Conservation (phyloP, 73 alveolate genomes). For the Paramecium octaurelia region DNA sequence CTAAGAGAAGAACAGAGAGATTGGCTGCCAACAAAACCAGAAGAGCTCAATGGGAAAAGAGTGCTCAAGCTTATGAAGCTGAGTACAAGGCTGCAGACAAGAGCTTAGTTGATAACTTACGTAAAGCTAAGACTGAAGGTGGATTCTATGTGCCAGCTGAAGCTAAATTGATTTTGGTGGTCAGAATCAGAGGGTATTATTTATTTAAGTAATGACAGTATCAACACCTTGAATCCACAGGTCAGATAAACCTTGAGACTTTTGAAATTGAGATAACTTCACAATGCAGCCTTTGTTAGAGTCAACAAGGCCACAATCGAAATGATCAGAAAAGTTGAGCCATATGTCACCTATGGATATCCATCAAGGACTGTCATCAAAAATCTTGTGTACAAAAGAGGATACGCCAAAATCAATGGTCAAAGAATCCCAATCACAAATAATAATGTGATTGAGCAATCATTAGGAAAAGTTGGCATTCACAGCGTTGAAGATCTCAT, state of each 20-base stretch:
- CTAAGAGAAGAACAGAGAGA: constrained; percentile 45
- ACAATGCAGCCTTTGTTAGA: constrained; percentile 91
- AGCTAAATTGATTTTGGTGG: constrained; percentile 61
- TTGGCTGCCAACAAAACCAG: constrained; percentile 44
- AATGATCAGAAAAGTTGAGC: constrained; percentile 90
- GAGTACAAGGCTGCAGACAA: constrained; percentile 55
- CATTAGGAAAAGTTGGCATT: constrained; percentile 91
- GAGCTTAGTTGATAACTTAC: constrained; percentile 52
- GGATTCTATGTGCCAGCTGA: constrained; percentile 68
- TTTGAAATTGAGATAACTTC: constrained; percentile 88
- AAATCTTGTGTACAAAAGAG: constrained; percentile 93
- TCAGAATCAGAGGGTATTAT: constrained; percentile 72
- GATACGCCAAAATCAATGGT: constrained; percentile 74
- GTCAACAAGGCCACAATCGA: constrained; percentile 92
- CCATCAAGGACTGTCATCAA: constrained; percentile 83
- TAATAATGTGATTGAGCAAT: constrained; percentile 79
- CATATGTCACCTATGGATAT: constrained; percentile 90
- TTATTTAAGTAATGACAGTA: constrained; percentile 47
- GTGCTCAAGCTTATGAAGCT: constrained; percentile 57
- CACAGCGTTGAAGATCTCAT: constrained; percentile 85
- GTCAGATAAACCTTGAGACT: constrained; percentile 84
- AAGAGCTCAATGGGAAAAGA: constrained; percentile 53
- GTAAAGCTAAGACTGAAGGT: constrained; percentile 61
- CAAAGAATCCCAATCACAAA: constrained; percentile 91
- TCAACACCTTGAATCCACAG: constrained; percentile 87